These are phyloP conservation scores for Microsporum ferrugineum DNA, from an alignment of 2,329 filamentous ascomycete species.

Conservation along the genomic window DNA sequence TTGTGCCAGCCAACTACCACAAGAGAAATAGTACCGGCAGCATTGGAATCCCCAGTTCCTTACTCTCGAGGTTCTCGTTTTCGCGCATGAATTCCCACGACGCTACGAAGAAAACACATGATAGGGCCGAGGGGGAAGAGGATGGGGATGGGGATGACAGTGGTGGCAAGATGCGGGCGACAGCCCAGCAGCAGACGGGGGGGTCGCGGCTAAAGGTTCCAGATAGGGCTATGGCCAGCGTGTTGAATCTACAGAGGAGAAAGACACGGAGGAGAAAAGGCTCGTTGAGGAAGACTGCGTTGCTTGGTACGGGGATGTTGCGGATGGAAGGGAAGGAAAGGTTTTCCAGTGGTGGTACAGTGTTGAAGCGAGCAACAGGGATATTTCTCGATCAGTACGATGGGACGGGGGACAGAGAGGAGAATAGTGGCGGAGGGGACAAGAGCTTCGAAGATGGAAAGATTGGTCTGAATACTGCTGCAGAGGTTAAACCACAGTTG, in stretches of 20 bases:
- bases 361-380: slow-evolving; percentile 7
- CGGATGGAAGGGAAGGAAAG: slow-evolving; percentile 27
- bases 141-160: slow-evolving; percentile 11
- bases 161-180: not conserved
- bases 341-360: slow-evolving; percentile 10
- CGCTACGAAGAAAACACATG: slow-evolving; percentile 2
- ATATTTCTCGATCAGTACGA: not conserved
- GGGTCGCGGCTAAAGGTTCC: not conserved
- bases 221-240: slow-evolving; percentile 39
- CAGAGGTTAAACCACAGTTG: not conserved
- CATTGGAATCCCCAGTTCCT: slow-evolving; percentile 22
- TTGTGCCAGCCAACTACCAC: not conserved
- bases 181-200: not conserved
- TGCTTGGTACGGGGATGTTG: slow-evolving; percentile 49
- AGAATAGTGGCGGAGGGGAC: not conserved
- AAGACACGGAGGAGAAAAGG: slow-evolving; percentile 62
- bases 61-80: slow-evolving; percentile 14
- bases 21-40: not conserved
- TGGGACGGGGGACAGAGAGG: slow-evolving; percentile 10
- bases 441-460: not conserved
- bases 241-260: slow-evolving; percentile 39
- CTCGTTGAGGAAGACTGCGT: slow-evolving; percentile 74
- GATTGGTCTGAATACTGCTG: not conserved
- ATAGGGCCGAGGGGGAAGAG: slow-evolving; percentile 14
- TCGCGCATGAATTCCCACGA: slow-evolving; percentile 8